These are phyloP conservation scores for Uromyces viciae-fabae DNA, from an alignment of 1,284 basidiomycete genomes.

Conservation along the genomic window DNA sequence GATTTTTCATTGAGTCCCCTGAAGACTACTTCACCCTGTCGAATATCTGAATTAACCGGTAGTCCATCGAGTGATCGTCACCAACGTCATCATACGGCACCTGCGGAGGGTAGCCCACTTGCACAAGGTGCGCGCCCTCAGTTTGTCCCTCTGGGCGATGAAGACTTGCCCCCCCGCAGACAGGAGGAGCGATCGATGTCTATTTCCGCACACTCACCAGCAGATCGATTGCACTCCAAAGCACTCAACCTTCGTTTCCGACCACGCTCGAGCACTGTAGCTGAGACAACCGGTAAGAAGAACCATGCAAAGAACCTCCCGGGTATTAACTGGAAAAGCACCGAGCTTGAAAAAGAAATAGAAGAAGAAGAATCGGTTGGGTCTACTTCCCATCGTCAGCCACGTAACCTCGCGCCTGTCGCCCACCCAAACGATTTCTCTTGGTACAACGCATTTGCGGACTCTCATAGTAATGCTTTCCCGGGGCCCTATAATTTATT, in stretches of 20 bases:
- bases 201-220: not conserved
- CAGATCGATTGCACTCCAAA: not conserved
- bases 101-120: conserved; percentile 26
- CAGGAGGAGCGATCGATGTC: conserved; percentile 18
- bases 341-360: not conserved
- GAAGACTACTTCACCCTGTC: not conserved
- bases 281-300: conserved; percentile 5
- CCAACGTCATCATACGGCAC: conserved; percentile 39
- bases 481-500: not conserved
- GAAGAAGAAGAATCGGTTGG: not conserved
- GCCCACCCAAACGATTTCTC: too few relatives aligned
- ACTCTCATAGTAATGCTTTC: not conserved
- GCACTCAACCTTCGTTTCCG: conserved; percentile 12
- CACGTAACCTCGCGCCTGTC: too few relatives aligned
- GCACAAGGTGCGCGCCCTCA: not conserved
- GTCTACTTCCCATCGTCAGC: too few relatives aligned
- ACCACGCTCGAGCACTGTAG: conserved; percentile 39
- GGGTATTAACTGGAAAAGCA: conserved; percentile 20
- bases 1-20: not conserved
- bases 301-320: not conserved
- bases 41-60: not conserved
- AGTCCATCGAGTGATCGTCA: conserved; percentile 8
- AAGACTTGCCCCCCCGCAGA: not conserved
- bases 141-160: not conserved
- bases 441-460: not conserved